Evolutionary conservation across 2,329 filamentous ascomycete genomes (phyloP).

Genomic region (Penicillium hordei): DNA sequence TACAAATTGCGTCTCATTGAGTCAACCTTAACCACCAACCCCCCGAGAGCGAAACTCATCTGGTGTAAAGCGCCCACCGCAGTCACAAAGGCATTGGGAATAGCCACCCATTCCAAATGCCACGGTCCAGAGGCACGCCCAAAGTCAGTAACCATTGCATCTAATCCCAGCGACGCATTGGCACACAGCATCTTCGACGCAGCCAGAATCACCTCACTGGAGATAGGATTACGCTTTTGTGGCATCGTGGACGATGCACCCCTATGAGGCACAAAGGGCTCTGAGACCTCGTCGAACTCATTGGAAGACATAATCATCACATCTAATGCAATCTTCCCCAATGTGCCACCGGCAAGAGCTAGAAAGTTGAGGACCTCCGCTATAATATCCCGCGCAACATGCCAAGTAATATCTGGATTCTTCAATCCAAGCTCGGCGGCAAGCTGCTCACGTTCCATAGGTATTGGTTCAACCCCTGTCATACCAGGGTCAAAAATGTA

Average conservation of each 20-base stretch:
- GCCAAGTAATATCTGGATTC: not conserved
- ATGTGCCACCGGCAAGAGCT: not conserved
- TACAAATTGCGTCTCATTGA: not conserved
- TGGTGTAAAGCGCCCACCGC: not conserved
- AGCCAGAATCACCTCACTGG: not conserved
- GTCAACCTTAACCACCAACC: not conserved
- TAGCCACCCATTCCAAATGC: not conserved
- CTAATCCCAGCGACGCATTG: not conserved
- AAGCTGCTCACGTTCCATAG: not conserved
- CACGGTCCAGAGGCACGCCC: not conserved
- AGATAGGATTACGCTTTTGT: not conserved
- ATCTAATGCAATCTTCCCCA: not conserved
- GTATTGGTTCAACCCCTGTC: not conserved
- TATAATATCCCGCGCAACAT: not conserved
- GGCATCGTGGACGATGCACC: not conserved
- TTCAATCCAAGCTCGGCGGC: not conserved
- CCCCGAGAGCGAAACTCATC: not conserved
- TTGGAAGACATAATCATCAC: not conserved
- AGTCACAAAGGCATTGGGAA: not conserved
- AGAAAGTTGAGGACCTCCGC: not conserved
- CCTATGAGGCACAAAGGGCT: not conserved
- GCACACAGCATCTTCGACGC: not conserved
- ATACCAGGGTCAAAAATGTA: not conserved
- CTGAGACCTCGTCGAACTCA: not conserved
- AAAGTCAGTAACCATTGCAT: not conserved